Percentiles rank a stretch among this genome's conserved stretches.
These are phyloP conservation scores for Magnolia sinica DNA, from an alignment of 164 flowering plant species.

Conservation along the genomic window DNA sequence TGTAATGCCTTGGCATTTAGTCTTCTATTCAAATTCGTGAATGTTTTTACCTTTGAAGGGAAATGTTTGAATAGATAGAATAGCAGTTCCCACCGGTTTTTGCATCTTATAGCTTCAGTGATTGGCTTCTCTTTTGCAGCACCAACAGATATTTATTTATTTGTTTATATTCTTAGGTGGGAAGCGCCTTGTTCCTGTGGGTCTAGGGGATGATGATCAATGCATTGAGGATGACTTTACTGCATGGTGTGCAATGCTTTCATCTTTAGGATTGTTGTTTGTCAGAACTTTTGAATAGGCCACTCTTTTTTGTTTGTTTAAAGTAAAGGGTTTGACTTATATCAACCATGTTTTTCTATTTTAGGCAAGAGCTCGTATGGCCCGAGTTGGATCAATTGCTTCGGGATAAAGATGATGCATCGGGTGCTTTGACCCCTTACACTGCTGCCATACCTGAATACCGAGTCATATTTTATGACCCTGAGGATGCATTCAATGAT, in stretches of 20 bases:
- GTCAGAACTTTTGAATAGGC: neutral
- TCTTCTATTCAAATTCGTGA: neutral
- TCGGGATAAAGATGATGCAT: constrained; percentile 64
- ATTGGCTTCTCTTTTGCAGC: constrained; percentile 23
- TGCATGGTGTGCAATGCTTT: constrained; percentile 60
- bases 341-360: constrained; percentile 1
- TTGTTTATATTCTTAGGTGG: too few species aligned
- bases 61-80: too few species aligned
- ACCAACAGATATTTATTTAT: constrained; percentile 34
- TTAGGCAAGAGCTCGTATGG: constrained; percentile 84
- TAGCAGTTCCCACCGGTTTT: too few species aligned
- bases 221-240: constrained; percentile 97
- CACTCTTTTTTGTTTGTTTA: neutral
- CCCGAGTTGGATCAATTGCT: constrained; percentile 93
- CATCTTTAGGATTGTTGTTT: neutral
- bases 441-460: constrained; percentile 90
- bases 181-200: too few species aligned
- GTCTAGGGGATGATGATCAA: too few species aligned
- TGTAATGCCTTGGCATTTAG: too few species aligned
- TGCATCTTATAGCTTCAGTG: neutral
- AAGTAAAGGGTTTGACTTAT: neutral
- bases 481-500: constrained; percentile 45
- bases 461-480: constrained; percentile 67
- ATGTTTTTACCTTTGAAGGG: too few species aligned
- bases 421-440: constrained; percentile 72